Percentiles rank a stretch among this genome's conserved stretches.
Evolutionary conservation across 192 early-diverging fungal species (phyloP).

Genomic region (Bifiguratus adelaidae): DNA sequence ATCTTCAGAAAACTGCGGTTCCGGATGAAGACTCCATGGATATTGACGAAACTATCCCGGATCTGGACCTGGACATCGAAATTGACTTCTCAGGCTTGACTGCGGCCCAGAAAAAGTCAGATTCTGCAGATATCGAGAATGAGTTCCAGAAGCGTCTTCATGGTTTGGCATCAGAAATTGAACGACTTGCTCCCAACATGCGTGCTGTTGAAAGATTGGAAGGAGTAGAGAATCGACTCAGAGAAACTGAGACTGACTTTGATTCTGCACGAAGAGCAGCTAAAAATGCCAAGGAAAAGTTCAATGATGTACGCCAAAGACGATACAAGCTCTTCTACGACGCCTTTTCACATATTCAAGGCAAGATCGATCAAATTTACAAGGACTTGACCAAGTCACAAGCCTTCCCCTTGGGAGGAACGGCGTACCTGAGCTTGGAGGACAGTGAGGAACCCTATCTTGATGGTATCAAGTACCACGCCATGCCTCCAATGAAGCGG

Average conservation of each 20-base stretch:
- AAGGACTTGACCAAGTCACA: constrained; percentile 86
- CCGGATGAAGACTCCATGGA: constrained; percentile 35
- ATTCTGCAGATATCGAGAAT: constrained; percentile 32
- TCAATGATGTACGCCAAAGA: constrained; percentile 63
- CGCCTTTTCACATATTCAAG: constrained; percentile 83
- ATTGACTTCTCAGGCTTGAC: constrained; percentile 51
- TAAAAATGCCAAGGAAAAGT: constrained; percentile 71
- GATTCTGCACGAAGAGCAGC: constrained; percentile 70
- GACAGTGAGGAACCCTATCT: constrained; percentile 93
- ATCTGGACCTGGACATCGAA: constrained; percentile 37
- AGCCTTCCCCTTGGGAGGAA: constrained; percentile 87
- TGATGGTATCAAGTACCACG: constrained; percentile 93
- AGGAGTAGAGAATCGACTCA: constrained; percentile 69
- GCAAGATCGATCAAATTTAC: constrained; percentile 91
- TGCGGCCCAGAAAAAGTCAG: constrained; percentile 31
- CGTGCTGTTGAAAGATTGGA: constrained; percentile 81
- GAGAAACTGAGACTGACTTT: constrained; percentile 76
- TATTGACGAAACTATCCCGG: constrained; percentile 25
- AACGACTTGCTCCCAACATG: constrained; percentile 85
- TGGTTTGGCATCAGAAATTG: constrained; percentile 54
- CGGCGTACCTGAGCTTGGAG: constrained; percentile 87
- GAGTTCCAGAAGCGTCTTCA: constrained; percentile 57
- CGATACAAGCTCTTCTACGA: constrained; percentile 69
- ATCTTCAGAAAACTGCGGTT: too few species aligned
- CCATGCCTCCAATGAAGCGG: constrained; percentile 98